Base-by-base conservation (phyloP, 345 rosid species). In the Clarkia xantiana region DNA sequence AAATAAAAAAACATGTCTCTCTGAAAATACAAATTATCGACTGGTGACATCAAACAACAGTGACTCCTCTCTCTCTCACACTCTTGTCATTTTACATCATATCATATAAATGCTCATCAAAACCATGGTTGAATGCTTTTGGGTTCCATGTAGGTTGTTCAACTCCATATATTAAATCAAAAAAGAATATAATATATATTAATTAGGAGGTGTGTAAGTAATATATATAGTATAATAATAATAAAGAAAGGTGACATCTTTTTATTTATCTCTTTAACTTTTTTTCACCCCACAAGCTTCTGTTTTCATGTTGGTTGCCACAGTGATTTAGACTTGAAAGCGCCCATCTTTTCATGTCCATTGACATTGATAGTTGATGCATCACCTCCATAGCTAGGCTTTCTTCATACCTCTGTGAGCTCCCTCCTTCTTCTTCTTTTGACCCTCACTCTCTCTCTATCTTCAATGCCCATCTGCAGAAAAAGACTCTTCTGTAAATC, bases 261-360 rank as follows among this genome's bases (percentile, higher is more conserved):
- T 34, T n/a, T 41, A 11, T 42, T 25, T 25, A 17, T 11, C 25
- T 22, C 44, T 10, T 23, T 18, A 22, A 18, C 11, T 23, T 18
- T 23, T 61, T 63, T 41, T 56, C 65, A n/a, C 64, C 64, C 48
- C 44, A 16, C 59, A 29, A 44, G 44, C 29, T 60, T 52, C 45
- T 61, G 49, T 53, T 61, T 57, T 64, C 69, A 45, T 62, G 78
- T 76, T 76, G 70, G 77, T 72, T 64, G 76, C 71, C 77, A 74
- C 80, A 77, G 78, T 76, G 84, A 68, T 58, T 66, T 51, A 60
- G 79, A 72, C 76, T 71, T 71, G 86, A 82, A 74, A 82, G 86
- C 86, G 55, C 86, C 86, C 81, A 82, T 82, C 86, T 71, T 78
- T 81, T 81, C 90, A 71, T 78, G 90, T 74, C 83, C 47, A 64